These are phyloP conservation scores for Peltaster fructicola DNA, from an alignment of 2,329 filamentous ascomycete genomes.

Conservation along the genomic window DNA sequence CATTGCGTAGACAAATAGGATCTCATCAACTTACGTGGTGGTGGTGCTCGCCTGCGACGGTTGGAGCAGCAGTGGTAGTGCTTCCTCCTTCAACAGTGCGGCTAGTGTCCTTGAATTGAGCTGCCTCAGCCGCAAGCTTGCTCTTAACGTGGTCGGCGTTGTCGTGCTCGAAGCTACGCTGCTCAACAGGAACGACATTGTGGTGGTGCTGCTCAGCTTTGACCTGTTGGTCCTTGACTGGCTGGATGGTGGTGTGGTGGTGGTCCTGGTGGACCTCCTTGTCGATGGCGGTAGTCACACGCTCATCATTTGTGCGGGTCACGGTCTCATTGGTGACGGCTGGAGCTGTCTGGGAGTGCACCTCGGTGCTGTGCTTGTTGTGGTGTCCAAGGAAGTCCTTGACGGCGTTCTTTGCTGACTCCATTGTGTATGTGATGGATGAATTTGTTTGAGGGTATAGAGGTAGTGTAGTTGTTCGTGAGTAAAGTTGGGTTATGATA, in stretches of 20 bases:
- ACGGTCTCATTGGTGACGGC: conserved; percentile 44
- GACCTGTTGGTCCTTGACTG: conserved; percentile 37
- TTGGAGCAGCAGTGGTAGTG: conserved; percentile 30
- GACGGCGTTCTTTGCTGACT: conserved; percentile 47
- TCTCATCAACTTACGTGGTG: too few relatives aligned
- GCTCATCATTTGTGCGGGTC: conserved; percentile 42
- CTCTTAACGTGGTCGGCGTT: conserved; percentile 31
- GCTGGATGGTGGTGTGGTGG: conserved; percentile 53
- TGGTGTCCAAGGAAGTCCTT: conserved; percentile 40
- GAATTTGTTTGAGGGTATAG: conserved; percentile 5
- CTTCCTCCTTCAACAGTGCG: conserved; percentile 30
- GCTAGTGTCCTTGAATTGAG: conserved; percentile 35
- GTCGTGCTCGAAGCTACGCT: conserved; percentile 44
- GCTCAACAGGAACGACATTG: conserved; percentile 40
- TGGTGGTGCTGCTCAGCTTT: conserved; percentile 46
- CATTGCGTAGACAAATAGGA: too few relatives aligned
- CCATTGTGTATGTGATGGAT: conserved; percentile 32
- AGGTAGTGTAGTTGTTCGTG: conserved; percentile 1
- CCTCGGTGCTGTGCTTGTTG: conserved; percentile 52
- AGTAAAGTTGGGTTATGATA: conserved; percentile 1
- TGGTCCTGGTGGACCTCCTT: conserved; percentile 56
- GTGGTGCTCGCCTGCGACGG: conserved; percentile 42
- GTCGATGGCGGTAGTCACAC: conserved; percentile 39
- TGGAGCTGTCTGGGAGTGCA: conserved; percentile 46
- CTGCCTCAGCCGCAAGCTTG: conserved; percentile 35